Evolutionary conservation across 306 rosid species (phyloP), one percentile per base, ranked within the genome.

Genomic region (Prosopis cineraria): DNA sequence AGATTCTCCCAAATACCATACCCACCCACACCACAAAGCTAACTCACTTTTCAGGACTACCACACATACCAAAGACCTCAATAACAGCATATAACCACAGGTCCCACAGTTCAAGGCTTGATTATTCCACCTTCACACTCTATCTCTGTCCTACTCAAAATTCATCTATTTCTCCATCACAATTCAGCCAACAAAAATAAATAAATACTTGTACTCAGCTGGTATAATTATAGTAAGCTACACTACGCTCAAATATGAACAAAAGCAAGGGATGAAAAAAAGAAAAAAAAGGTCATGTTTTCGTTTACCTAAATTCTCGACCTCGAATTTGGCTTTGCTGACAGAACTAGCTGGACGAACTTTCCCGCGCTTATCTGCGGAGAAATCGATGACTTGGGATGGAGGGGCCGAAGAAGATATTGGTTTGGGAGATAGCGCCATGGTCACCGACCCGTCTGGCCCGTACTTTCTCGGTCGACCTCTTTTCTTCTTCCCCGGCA

Each of bases 391-490:
- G 77, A 95, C 96, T 66, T 97, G 99, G 37, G 94, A 87, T 40
- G 98, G 98, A 34, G 98, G 98, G 30, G 91, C 91, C 0, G 98
- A 90, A 0, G 96, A 93, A 16, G 99, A 95, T 79, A 95, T 93
- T 50, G 99, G 98, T 85, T 88, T 95, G 0, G 98, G 94, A 27
- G 98, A 95, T 74, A 95, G 84, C 76, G 98, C 91, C 93, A 79
- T 68, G 22, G 88, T 68, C 68, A 88, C 96, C 33, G 93, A 84
- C 43, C 99, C 99, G 45, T 93, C 97, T 2, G 92, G 90, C 20
- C 97, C 97, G 39, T 95, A 93, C 88, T 95, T 95, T 80, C 99
- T 89, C 3, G 99, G 99, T 39, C 99, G 82, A 12, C 99, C 99
- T 34, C 99, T 87, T 85, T 95, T 95, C 89, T 95, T 95, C 90